Evolutionary conservation across 2,329 filamentous ascomycete genomes (phyloP), one percentile per base, ranked within the genome.

Genomic region (Lachnellula suecica): DNA sequence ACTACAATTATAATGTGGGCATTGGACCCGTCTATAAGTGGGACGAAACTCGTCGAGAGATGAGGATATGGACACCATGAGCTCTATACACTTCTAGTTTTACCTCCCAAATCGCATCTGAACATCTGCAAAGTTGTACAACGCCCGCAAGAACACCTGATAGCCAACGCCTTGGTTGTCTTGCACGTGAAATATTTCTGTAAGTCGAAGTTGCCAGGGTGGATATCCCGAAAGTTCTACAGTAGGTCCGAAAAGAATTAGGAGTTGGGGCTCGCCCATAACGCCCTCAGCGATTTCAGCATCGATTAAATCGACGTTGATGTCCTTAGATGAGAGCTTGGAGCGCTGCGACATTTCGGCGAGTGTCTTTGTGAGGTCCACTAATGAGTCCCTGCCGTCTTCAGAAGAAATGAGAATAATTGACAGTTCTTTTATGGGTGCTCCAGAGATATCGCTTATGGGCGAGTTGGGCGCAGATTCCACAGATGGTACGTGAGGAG

Each of bases 201-300:
- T 97, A 66, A 99, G 74, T 40, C 94, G 83, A 56, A 97, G 82
- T 72, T 97, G 94, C 94, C 94, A 99, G 1, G 94, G 94, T 9
- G 94, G 94, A 68, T 97, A 99, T 9, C 94, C 91, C 49, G 91
- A 86, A 41, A 99, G 73, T 68, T 91, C 86, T 49, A 97, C 84
- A 45, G 85, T 83, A 4, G 92, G 89, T 1, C 88, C 85, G 69
- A 99, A 99, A 8, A 96, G 74, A 49, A 99, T 82, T 53, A 99
- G 75, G 13, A 99, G 76, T 68, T 97, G 92, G 2, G 94, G 94
- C 71, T 99, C 93, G 9, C 82, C 79, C 79, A 95, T 94, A 55
- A 96, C 85, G 47, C 80, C 82, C 66, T 86, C 82, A 13, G 76
- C 88, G 46, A 99, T 79, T 71, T 99, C 94, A 4, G 90, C 88